Percentiles rank a stretch among this genome's conserved stretches.
Conservation (phyloP, 164 flowering plant species). For the Paratinospora sagittata region DNA sequence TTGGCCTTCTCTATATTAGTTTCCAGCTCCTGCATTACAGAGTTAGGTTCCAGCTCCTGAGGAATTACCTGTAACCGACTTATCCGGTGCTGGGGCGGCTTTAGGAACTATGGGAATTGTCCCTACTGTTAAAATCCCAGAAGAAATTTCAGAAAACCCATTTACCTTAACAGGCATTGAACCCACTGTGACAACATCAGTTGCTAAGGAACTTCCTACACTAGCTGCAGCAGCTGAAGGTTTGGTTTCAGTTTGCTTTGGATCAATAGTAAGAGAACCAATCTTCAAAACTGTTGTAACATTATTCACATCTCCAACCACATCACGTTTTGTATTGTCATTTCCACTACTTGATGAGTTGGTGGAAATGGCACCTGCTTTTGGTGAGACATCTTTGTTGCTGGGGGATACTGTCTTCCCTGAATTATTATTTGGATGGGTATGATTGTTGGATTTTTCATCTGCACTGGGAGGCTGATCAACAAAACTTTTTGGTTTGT, state of each 20-base stretch:
- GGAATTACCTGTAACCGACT: conserved; percentile 7
- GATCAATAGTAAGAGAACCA: conserved; percentile 41
- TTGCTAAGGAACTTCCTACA: conserved; percentile 5
- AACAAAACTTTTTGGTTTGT: conserved; percentile 23
- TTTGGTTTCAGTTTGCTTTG: conserved; percentile 24
- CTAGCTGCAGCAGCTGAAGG: conserved; percentile 7
- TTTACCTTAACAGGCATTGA: conserved; percentile 60
- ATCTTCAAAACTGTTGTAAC: conserved; percentile 29
- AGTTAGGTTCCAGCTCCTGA: conserved; percentile 1
- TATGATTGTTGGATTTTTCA: conserved; percentile 14
- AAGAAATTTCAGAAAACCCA: conserved; percentile 33
- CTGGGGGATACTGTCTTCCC: conserved; percentile 12
- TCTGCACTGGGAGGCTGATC: conserved; percentile 19
- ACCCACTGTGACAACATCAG: conserved; percentile 54
- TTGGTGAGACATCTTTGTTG: conserved; percentile 14
- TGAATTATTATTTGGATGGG: conserved; percentile 10
- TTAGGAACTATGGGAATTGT: conserved; percentile 59
- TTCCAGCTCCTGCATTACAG: background rate
- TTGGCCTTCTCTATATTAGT: conserved; percentile 6
- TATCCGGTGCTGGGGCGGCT: conserved; percentile 24
- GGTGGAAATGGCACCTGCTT: conserved; percentile 1
- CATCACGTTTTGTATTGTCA: conserved; percentile 12
- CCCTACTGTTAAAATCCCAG: conserved; percentile 48
- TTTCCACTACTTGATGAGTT: conserved; percentile 1
- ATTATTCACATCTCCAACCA: conserved; percentile 25